Evolutionary conservation across 169 alveolate genomes (phyloP), one percentile per base, ranked within the genome.

Genomic region (Plasmodium cynomolgi): DNA sequence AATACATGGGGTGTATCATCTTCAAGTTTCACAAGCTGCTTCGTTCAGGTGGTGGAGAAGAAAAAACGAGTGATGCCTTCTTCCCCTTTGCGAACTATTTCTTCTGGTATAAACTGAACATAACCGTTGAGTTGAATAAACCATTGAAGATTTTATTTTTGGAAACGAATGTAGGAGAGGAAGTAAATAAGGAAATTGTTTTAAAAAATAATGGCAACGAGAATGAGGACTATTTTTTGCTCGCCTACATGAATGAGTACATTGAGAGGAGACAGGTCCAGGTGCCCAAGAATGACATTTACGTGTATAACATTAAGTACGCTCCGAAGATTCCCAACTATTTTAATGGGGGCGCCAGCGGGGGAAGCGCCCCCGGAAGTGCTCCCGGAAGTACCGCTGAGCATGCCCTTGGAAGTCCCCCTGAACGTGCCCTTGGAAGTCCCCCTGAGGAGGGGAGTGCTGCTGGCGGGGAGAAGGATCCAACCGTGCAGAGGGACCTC

Each of bases 201-300:
- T 58, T 90, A 41, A 90, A 90, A 90, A 90, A 90, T 90, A 90
- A 90, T 62, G 77, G 91, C 6, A 58, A 20, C 34, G 39, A 90
- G 20, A 62, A 80, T 34, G 91, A 90, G 41, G 84, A 90, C 17
- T 90, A 90, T 58, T 90, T 90, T 71, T 34, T 90, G 20, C 79
- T 90, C 11, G 47, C 83, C 4, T 90, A 90, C 58, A 90, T 90
- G 84, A 79, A 90, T 90, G 94, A 90, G 82, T 80, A 80, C 72
- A 90, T 68, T 8, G 94, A 90, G 82, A 90, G 74, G 34, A 90
- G 34, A 44, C 81, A 90, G 74, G 74, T 90, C 11, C 77, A 90
- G 73, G 72, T 90, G 34, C 54, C 84, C 15, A 39, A 37, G 33
- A 90, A 90, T 23, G 94, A 80, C 20, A 68, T 54, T n/a, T 68